These are phyloP conservation scores for Pseudisothecium myosuroides DNA, from an alignment of 225 moss, liverwort and hornwort species.

Conservation along the genomic window DNA sequence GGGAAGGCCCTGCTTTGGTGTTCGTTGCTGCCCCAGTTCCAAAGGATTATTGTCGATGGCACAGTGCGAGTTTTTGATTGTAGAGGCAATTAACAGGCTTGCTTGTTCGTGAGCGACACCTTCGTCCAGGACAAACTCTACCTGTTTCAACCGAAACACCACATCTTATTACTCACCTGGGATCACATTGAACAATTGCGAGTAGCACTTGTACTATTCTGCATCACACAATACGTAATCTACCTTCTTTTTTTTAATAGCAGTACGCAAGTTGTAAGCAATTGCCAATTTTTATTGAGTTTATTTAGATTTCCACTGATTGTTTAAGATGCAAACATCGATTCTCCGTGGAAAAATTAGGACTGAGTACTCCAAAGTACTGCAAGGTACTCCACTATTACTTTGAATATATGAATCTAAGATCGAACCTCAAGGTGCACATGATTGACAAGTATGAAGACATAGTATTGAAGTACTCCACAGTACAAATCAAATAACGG, in stretches of 20 bases:
- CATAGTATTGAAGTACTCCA: background rate
- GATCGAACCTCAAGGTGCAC: background rate
- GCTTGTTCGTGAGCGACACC: conserved; percentile 50
- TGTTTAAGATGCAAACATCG: background rate
- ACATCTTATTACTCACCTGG: background rate
- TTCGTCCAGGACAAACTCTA: conserved; percentile 63
- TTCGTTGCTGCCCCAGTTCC: conserved; percentile 29
- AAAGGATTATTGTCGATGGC: conserved; percentile 20
- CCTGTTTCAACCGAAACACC: conserved; percentile 17
- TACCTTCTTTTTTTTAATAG: too few relatives aligned
- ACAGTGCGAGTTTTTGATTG: background rate
- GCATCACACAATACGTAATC: background rate
- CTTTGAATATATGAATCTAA: background rate
- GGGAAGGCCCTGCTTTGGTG: conserved; percentile 22
- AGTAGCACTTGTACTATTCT: background rate
- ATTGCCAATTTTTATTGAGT: background rate
- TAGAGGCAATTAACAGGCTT: conserved; percentile 13
- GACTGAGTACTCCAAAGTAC: background rate
- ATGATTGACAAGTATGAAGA: background rate
- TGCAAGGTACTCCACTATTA: background rate
- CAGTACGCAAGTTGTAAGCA: background rate
- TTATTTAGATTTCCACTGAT: background rate
- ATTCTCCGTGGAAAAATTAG: background rate
- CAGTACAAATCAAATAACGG: too few relatives aligned
- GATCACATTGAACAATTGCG: background rate